Base-by-base conservation (phyloP, 805 yeast species). In the Wickerhamomyces silvicola region DNA sequence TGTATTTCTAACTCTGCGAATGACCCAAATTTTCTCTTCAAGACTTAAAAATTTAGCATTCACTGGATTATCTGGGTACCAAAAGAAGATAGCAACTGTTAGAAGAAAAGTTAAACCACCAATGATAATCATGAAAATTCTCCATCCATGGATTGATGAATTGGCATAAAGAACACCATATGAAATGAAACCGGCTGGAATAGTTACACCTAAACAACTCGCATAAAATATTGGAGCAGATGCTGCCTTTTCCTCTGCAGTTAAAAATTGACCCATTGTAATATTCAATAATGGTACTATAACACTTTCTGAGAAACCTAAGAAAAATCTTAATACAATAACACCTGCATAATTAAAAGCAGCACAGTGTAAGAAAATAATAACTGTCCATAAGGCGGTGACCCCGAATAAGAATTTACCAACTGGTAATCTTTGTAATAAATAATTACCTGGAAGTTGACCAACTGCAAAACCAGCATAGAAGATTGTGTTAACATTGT, bases 61-160 rank as follows among this genome's bases (percentile, higher is more conserved):
- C 0, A 76, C 50, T 11, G 82, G 82, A 47, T 75, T 72, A 37
- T 68, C 63, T 24, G 83, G 84, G 43, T 72, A 76, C 14, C 62
- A 31, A 37, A 62, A 60, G 31, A 52, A 46, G 4, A 66, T 49
- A 5, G 58, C 28, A 2, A 60, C 26, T 2, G 65, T 49, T 22
- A 64, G 37, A 14, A 67, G 17, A 15, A 75, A 56, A 0, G 82
- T 72, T 24, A 72, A 48, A 10, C 74, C 68, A 30, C 82, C 85
- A 33, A 71, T 63, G 30, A 75, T 68, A 21, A 77, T 66, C 53
- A 66, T 69, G 34, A 75, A 66, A 12, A 77, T 47, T 42, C 70
- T 68, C 81, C 83, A 79, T 10, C 57, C 38, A 16, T 59, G 47
- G 17, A 60, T 46, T 7, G 41, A 9, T 0, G 57, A 27, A 15